These are phyloP conservation scores for Phyllosticta capitalensis DNA, from an alignment of 2,329 filamentous ascomycete species.

Conservation along the genomic window DNA sequence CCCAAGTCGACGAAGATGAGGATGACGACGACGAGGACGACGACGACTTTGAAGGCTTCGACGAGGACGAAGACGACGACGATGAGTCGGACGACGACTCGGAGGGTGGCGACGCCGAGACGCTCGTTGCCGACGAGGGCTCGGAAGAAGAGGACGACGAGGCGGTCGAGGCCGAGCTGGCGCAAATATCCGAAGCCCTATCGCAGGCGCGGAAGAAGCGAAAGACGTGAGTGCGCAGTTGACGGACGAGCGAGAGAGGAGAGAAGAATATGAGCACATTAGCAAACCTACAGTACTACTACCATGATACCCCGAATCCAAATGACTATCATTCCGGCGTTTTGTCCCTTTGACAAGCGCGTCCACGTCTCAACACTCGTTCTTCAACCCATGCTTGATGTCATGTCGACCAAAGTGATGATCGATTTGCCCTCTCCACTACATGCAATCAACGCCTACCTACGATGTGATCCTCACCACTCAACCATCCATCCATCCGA, in stretches of 20 bases:
- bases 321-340: neutral
- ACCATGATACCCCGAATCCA: neutral
- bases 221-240: slow-evolving; percentile 1
- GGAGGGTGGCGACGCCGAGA: slow-evolving; percentile 17
- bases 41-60: slow-evolving; percentile 13
- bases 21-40: slow-evolving; percentile 18
- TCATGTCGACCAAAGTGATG: too few species aligned
- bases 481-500: neutral
- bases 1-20: slow-evolving; percentile 29
- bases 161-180: slow-evolving; percentile 24
- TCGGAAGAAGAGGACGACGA: slow-evolving; percentile 15
- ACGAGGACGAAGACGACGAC: slow-evolving; percentile 9
- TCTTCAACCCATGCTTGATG: too few species aligned
- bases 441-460: neutral
- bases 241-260: neutral
- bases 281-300: too few species aligned
- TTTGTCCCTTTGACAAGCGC: too few species aligned
- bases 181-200: slow-evolving; percentile 25
- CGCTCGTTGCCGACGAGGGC: slow-evolving; percentile 16
- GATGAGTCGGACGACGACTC: slow-evolving; percentile 17
- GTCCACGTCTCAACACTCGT: too few species aligned
- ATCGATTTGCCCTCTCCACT: too few species aligned
- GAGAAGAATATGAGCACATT: neutral
- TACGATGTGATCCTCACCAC: neutral
- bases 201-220: slow-evolving; percentile 23